Percentiles rank a stretch among this genome's conserved stretches.
Conservation (phyloP, 139 green algal genomes). For the Haematococcus sp. region DNA sequence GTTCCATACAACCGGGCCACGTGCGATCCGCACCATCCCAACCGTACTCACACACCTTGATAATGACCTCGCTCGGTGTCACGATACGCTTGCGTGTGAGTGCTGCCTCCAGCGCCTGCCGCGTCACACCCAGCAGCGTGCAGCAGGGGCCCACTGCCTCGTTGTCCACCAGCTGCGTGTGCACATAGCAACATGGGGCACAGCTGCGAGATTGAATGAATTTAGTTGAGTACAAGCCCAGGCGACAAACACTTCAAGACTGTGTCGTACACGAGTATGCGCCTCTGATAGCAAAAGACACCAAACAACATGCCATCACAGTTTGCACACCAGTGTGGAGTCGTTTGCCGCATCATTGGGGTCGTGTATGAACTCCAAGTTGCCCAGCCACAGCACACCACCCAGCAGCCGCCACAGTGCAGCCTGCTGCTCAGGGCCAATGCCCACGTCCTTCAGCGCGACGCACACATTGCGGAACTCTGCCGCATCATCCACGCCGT, state of each 20-base stretch:
- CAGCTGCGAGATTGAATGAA: too few relatives aligned
- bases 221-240: too few relatives aligned
- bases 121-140: slow-evolving; percentile 57
- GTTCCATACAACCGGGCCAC: too few relatives aligned
- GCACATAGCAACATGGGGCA: not conserved
- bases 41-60: too few relatives aligned
- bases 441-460: slow-evolving; percentile 82
- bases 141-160: slow-evolving; percentile 23
- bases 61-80: slow-evolving; percentile 20
- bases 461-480: slow-evolving; percentile 63
- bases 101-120: slow-evolving; percentile 47
- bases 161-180: slow-evolving; percentile 26
- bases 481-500: slow-evolving; percentile 70
- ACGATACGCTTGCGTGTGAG: slow-evolving; percentile 48
- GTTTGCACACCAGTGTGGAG: slow-evolving; percentile 41
- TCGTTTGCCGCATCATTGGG: slow-evolving; percentile 39
- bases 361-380: slow-evolving; percentile 69
- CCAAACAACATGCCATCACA: too few relatives aligned
- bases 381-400: slow-evolving; percentile 90
- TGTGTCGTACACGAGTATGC: too few relatives aligned
- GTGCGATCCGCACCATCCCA: too few relatives aligned
- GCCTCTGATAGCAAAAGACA: too few relatives aligned
- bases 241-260: slow-evolving; percentile 54
- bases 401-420: slow-evolving; percentile 71
- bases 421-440: slow-evolving; percentile 51